Evolutionary conservation across 805 yeast species (phyloP), one percentile per base, ranked within the genome.

Genomic region (Citeromyces nyonsensis): DNA sequence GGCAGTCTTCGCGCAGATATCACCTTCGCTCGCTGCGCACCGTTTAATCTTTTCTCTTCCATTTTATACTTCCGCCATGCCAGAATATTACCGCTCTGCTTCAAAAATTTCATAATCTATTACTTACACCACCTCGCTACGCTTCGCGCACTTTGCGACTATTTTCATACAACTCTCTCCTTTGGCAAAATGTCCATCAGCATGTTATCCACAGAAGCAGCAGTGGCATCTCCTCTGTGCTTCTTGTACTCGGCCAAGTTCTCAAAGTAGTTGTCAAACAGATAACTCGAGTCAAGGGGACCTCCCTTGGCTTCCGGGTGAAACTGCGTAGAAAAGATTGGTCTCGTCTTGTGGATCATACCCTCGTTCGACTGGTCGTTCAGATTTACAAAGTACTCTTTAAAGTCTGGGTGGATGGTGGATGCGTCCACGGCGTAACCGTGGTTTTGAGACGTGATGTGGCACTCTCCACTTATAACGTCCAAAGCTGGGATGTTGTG

Each of bases 221-320:
- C 54, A 42, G 57, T 62, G 40, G 62, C 61, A 37, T 59, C 58
- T 33, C 63, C 63, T 28, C 47, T 48, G 45, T 54, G 48, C 33
- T 50, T 52, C 49, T 63, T 68, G 64, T 69, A 84, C 30, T 57
- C 58, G 30, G 60, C 64, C 40, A 91, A 76, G 47, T 77, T 65
- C 26, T 62, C 69, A 45, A 91, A 74, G 59, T 82, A 91, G 56
- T 75, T 83, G 63, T 91, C 97, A 45, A 91, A 91, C 55, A 91
- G 63, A 59, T 73, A 83, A 3, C 84, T 69, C 10, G 95, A 81
- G 57, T 91, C 99, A 47, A 80, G 67, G 37, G 99, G 99, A 44
- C 99, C 99, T 46, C 98, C 97, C 61, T 85, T 88, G 36, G 98
- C 97, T 59, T 91, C 99, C 31, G 99, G 99, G 55, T 91, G 99